These are phyloP conservation scores for Phytopythium aichiense DNA, from an alignment of 352 stramenopile genomes.

Conservation along the genomic window DNA sequence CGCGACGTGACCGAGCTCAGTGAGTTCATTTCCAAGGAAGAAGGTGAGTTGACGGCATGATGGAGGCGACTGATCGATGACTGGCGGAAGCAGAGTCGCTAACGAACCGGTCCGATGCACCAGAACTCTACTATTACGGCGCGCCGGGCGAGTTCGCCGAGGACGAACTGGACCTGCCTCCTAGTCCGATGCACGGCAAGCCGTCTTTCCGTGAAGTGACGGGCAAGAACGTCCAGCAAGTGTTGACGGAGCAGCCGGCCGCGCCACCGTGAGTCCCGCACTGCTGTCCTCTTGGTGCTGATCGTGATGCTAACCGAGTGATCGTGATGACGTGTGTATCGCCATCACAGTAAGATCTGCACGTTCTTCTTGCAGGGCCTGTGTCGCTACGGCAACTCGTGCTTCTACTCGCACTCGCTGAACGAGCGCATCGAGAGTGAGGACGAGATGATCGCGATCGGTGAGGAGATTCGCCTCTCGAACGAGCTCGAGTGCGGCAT, in stretches of 20 bases:
- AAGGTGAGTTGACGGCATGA: conserved; percentile 32
- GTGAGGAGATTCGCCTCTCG: conserved; percentile 62
- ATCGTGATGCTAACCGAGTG: neutral
- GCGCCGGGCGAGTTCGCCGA: conserved; percentile 61
- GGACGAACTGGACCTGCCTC: conserved; percentile 12
- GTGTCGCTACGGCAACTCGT: conserved; percentile 77
- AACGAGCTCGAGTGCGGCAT: conserved; percentile 80
- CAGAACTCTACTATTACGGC: conserved; percentile 79
- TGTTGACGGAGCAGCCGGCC: conserved; percentile 32
- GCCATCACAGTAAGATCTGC: conserved; percentile 55
- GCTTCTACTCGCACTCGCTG: conserved; percentile 77
- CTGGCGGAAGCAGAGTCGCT: neutral
- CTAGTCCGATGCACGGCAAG: conserved; percentile 19
- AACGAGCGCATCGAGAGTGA: conserved; percentile 33
- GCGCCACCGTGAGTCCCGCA: conserved; percentile 46
- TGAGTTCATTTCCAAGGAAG: conserved; percentile 79
- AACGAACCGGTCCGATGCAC: neutral
- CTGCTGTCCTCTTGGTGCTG: neutral
- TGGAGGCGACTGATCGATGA: neutral
- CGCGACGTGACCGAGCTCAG: conserved; percentile 48
- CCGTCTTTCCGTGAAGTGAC: conserved; percentile 54
- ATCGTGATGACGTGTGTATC: neutral
- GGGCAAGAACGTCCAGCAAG: conserved; percentile 34
- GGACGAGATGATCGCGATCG: conserved; percentile 45
- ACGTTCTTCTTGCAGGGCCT: conserved; percentile 79